Conservation (phyloP, 2,329 filamentous ascomycete genomes). For the Calonectria hongkongensis region DNA sequence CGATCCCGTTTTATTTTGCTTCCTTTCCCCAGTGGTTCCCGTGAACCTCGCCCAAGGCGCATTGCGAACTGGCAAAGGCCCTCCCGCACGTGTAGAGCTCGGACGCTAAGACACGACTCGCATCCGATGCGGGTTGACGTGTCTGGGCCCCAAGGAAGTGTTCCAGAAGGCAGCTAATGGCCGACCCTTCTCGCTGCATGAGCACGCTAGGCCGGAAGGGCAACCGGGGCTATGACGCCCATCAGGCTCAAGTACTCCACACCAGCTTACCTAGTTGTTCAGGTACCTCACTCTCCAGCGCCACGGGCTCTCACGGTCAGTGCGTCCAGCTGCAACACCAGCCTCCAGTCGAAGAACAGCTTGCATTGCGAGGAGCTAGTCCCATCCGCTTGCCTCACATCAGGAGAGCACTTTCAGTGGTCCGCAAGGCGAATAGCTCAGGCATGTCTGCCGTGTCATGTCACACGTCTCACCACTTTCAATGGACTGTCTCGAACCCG, state of each 20-base stretch:
- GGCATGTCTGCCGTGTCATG: background rate
- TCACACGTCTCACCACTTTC: conserved; percentile 28
- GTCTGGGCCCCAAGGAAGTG: conserved; percentile 37
- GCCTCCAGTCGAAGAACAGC: conserved; percentile 8
- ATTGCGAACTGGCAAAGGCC: conserved; percentile 12
- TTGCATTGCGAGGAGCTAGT: conserved; percentile 15
- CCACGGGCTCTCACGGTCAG: conserved; percentile 17
- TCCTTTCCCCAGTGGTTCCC: conserved; percentile 18
- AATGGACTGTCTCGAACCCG: conserved; percentile 21
- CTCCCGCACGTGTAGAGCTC: conserved; percentile 11
- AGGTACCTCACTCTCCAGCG: background rate
- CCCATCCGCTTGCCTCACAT: conserved; percentile 20
- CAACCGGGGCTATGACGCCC: conserved; percentile 12
- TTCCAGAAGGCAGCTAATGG: conserved; percentile 44
- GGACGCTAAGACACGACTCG: conserved; percentile 22
- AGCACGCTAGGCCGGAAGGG: conserved; percentile 35
- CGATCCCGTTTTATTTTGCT: conserved; percentile 2
- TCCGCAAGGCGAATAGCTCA: background rate
- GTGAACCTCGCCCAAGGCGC: background rate
- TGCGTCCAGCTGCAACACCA: conserved; percentile 25
- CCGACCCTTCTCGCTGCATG: conserved; percentile 40
- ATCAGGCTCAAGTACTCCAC: conserved; percentile 30
- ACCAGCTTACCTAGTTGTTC: conserved; percentile 22
- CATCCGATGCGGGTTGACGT: conserved; percentile 16
- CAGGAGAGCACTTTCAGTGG: background rate